Evolutionary conservation across 441 rosid species (phyloP).

Genomic region (Raphanus hybrid): DNA sequence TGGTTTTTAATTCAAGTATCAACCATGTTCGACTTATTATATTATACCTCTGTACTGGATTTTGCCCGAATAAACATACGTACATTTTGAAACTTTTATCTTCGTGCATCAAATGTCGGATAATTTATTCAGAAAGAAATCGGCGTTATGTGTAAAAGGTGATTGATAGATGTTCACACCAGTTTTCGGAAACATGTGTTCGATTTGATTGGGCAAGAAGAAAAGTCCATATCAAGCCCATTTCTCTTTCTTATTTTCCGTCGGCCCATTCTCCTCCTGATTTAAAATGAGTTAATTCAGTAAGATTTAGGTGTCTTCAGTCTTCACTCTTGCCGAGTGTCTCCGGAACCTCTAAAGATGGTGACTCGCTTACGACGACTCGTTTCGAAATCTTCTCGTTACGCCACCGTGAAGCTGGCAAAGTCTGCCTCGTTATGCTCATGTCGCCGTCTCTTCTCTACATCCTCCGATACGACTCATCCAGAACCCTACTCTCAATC

Average conservation of each 20-base stretch:
- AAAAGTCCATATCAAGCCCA: slow-evolving; percentile 2
- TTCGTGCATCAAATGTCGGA: neutral
- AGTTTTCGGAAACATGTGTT: neutral
- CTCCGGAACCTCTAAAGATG: slow-evolving; percentile 25
- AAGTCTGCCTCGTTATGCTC: slow-evolving; percentile 22
- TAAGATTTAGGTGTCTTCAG: neutral
- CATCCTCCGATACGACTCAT: slow-evolving; percentile 14
- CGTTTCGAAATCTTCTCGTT: slow-evolving; percentile 30
- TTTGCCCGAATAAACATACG: neutral
- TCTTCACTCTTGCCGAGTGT: neutral
- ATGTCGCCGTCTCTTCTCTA: slow-evolving; percentile 36
- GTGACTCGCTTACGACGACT: slow-evolving; percentile 28
- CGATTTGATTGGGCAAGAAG: neutral
- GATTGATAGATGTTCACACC: neutral
- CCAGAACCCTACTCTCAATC: slow-evolving; percentile 13
- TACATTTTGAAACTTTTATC: neutral
- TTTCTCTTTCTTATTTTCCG: neutral
- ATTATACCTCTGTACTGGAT: neutral
- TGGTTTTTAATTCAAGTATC: neutral
- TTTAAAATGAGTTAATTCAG: too few relatives aligned
- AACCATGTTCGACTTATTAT: neutral
- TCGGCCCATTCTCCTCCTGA: too few relatives aligned
- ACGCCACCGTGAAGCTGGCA: slow-evolving; percentile 14
- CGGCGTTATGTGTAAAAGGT: neutral
- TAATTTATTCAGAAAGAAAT: neutral